Percentiles rank a stretch among this genome's conserved stretches.
Conservation (phyloP, 2,329 filamentous ascomycete species). For the Metarhizium humberi region DNA sequence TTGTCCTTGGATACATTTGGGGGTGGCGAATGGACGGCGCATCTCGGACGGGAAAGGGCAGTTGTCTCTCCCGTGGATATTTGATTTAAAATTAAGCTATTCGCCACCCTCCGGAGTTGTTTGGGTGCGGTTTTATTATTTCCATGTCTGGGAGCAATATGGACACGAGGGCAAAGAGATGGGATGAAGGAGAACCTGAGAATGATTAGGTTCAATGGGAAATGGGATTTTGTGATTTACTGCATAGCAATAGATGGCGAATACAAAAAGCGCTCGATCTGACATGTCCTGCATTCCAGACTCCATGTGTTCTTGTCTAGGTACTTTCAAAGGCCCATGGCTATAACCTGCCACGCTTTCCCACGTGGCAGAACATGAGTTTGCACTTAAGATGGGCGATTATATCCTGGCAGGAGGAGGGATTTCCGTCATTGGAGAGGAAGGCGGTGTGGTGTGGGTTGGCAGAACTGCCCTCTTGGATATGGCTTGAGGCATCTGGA, state of each 20-base stretch:
- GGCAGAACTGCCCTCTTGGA: too few relatives aligned
- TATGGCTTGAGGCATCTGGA: too few relatives aligned
- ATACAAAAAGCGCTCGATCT: constrained; percentile 5
- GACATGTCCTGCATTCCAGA: not conserved
- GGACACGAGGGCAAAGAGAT: not conserved
- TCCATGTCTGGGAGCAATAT: not conserved
- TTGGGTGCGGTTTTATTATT: not conserved
- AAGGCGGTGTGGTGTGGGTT: too few relatives aligned
- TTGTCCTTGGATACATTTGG: constrained; percentile 4
- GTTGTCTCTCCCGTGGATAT: not conserved
- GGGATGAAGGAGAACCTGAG: not conserved
- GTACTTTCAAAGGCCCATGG: too few relatives aligned
- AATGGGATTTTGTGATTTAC: not conserved
- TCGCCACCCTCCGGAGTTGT: not conserved
- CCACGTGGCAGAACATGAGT: too few relatives aligned
- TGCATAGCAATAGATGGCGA: constrained; percentile 6
- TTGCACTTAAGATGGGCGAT: too few relatives aligned
- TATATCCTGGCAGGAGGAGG: too few relatives aligned
- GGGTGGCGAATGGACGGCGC: constrained; percentile 4
- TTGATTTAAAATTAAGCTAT: not conserved
- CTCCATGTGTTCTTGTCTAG: not conserved
- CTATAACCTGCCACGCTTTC: too few relatives aligned
- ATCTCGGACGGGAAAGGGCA: not conserved
- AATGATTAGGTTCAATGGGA: not conserved
- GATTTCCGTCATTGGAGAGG: too few relatives aligned